Evolutionary conservation across 371 early-diverging fungal species (phyloP), one percentile per base, ranked within the genome.

Genomic region (Lichtheimia hyalospora): DNA sequence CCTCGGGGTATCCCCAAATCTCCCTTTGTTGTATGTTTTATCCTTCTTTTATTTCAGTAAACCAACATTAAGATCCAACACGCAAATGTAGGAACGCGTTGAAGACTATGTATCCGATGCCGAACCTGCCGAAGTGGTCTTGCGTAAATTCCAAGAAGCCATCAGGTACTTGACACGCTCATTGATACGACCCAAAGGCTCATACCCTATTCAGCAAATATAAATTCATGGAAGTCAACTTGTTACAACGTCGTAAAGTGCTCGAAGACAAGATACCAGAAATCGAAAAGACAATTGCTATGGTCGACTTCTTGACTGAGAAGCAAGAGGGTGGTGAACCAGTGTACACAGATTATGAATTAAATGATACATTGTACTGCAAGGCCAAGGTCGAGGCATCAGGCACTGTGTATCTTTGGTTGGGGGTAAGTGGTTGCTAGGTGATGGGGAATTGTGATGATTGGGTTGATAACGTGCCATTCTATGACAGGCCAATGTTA

Each of bases 241-340:
- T 91, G 69, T 71, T 91, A 27, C 92, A 92, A 63, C 90, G 93
- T 63, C 88, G 91, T 67, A 81, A 84, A 53, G 84, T 87, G 40
- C 81, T 98, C 21, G 92, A 94, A 63, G 81, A 85, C 50, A 98
- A 96, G 83, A 89, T 96, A 21, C 98, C 97, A n/a, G 97, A 98
- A 70, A 93, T 98, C 64, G 87, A 90, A 75, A 96, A 95, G 79
- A 93, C 95, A 0, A 78, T 96, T 58, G 89, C 88, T 42, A 89
- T 91, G 84, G 94, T 96, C 28, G 77, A 89, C 49, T 92, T 87
- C 56, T 74, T 98, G 59, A 71, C 70, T 28, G 87, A 57, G 77
- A 87, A 72, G 53, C 79, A 79, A 70, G 87, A 87, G 3, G 69
- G 79, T 0, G 85, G 87, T 20, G 91, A 93, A 50, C 84, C 92